Base-by-base conservation (phyloP, 1,284 basidiomycete genomes). In the Entoloma clypeatum region DNA sequence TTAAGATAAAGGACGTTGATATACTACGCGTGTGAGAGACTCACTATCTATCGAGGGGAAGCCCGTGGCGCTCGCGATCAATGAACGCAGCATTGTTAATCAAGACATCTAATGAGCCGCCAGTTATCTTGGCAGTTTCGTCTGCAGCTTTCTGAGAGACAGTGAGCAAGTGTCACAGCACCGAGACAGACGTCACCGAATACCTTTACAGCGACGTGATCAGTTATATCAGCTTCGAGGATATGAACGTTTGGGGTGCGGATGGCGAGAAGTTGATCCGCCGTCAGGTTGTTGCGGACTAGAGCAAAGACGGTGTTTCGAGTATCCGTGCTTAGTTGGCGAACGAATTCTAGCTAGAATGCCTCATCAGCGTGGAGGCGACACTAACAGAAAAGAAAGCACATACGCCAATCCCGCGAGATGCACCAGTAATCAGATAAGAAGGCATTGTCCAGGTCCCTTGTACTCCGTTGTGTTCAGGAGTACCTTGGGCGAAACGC, bases 61-160 rank as follows among this genome's bases (percentile, higher is more conserved):
- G 23, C 8, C 16, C 16, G 11, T 11, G 22, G 10, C 43, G 36
- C n/a, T 37, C 40, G n/a, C 32, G 8, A 9, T 52, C 47, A 6
- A 48, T 25, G 23, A 39, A 47, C 5, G 34, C 56, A 23, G 58
- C 64, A 30, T 64, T 64, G 47, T 65, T 64, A 32, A 67, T 63
- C 32, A 66, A 51, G 30, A 59, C 55, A 40, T 67, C 65, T 7
- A 67, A 38, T 9, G 56, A 53, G n/a, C 59, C 59, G 7, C 56
- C 58, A 5, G 62, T 63, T 19, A 57, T 30, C 17, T 47, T 51
- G 1, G 58, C 39, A 0, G 59, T 49, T 19, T 59, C 53, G 14
- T 30, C 42, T 2, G 51, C 56, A 2, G 55, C 53, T 17, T 32
- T 23, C 53, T 39, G 22, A 36, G 10, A 18, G 5, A n/a, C n/a